Evolutionary conservation across 2,329 filamentous ascomycete species (phyloP), one percentile per base, ranked within the genome.

Genomic region (Onygenales sp.): DNA sequence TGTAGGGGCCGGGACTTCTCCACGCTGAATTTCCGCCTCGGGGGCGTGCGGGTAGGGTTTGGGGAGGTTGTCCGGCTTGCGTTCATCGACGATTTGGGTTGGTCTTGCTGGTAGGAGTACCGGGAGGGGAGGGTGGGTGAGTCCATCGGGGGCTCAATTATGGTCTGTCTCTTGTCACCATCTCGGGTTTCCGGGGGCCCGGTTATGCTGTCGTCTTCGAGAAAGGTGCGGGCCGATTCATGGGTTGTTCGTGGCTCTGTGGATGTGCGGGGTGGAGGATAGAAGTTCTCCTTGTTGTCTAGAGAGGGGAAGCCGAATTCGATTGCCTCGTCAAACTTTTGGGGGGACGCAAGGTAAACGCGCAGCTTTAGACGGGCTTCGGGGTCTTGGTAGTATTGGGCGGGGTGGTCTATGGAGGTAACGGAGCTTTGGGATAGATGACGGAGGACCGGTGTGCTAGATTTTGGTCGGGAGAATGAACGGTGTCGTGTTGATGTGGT

Each of bases 251-350:
- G 60, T 44, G 60, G 46, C 40, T 61, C 57, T 31, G 60, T 49
- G 43, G 63, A 56, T 49, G 53, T 21, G 4, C 54, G 54, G 31
- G 46, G 34, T 14, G 60, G 50, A 2, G 55, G 59, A 2, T 52
- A 51, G 11, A 58, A 37, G 33, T 62, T 64, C 13, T 68, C 63
- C 48, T 69, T 68, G 51, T 67, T 56, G 54, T 73, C 63, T 54
- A 73, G 55, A 4, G 73, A 66, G 0, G 90, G 89, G 62, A 96
- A 97, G 0, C 92, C 92, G 69, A 94, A 96, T 66, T 95, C 88
- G 51, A 97, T 81, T 1, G 88, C 90, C 70, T 97, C 92, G 65
- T 97, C 92, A 61, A 97, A 97, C 66, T 95, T 95, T 60, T 95
- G 88, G 0, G 91, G 87, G 1, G 90, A 95, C 6, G 88, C 87